These are phyloP conservation scores for Corylus americana DNA, from an alignment of 306 rosid genomes.

Conservation along the genomic window DNA sequence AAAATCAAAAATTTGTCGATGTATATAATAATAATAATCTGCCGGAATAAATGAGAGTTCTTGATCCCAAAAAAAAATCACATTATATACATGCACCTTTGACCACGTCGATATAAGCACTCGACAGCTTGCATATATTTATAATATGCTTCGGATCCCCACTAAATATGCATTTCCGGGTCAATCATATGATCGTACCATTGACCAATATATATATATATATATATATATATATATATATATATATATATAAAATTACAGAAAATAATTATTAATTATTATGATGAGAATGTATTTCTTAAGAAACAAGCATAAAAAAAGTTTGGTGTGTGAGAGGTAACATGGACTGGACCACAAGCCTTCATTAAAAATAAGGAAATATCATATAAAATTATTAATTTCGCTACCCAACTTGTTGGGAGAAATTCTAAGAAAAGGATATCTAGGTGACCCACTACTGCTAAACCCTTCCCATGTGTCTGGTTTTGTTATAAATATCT, in stretches of 20 bases:
- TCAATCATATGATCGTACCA: slow-evolving; percentile 27
- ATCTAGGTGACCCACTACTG: slow-evolving; percentile 18
- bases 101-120: not conserved
- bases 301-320: not conserved
- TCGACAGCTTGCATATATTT: slow-evolving; percentile 1
- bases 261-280: not conserved
- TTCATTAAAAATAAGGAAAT: slow-evolving; percentile 16
- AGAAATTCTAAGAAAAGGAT: slow-evolving; percentile 25
- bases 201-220: slow-evolving; percentile 14
- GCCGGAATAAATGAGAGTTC: too few relatives aligned
- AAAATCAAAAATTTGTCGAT: too few relatives aligned
- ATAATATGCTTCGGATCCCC: slow-evolving; percentile 2
- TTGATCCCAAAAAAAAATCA: too few relatives aligned
- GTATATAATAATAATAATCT: too few relatives aligned
- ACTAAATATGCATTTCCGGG: slow-evolving; percentile 1
- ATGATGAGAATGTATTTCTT: not conserved
- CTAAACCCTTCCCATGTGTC: slow-evolving; percentile 21
- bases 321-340: slow-evolving; percentile 6
- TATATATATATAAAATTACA: not conserved
- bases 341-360: slow-evolving; percentile 29
- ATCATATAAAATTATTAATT: not conserved
- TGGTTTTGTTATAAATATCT: slow-evolving; percentile 31
- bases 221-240: not conserved
- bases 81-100: not conserved
- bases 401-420: slow-evolving; percentile 29